Percentiles rank a stretch among this genome's conserved stretches.
Conservation (phyloP, 192 early-diverging fungal genomes). For the Backusella macrospora region DNA sequence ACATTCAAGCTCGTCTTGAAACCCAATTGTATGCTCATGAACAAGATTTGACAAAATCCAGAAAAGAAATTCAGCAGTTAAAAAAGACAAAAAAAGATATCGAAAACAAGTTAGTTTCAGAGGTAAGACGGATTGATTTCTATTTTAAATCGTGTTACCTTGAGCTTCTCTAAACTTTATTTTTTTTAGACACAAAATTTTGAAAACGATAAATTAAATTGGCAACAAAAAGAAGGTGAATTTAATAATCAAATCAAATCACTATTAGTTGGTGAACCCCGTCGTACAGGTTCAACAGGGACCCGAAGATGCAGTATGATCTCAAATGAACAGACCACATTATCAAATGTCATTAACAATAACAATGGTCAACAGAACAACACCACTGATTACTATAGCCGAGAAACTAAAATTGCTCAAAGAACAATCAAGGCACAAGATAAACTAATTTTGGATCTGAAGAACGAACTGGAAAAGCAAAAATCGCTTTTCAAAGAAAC, state of each 20-base stretch:
- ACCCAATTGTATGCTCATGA: slow-evolving; percentile 55
- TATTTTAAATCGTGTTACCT: not conserved
- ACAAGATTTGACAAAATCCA: slow-evolving; percentile 39
- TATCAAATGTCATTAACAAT: not conserved
- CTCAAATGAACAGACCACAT: no score
- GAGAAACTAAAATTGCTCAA: slow-evolving; percentile 44
- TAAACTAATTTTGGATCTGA: slow-evolving; percentile 46
- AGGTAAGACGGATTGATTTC: slow-evolving; percentile 24
- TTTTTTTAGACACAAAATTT: slow-evolving; percentile 34
- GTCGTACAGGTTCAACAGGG: slow-evolving; percentile 30
- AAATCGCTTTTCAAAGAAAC: slow-evolving; percentile 41
- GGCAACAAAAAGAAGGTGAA: slow-evolving; percentile 53
- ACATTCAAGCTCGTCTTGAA: slow-evolving; percentile 47
- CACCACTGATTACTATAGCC: slow-evolving; percentile 1
- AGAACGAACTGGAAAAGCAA: slow-evolving; percentile 45
- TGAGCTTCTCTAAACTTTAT: not conserved
- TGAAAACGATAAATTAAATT: slow-evolving; percentile 48
- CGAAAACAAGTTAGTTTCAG: slow-evolving; percentile 43
- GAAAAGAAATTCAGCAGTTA: slow-evolving; percentile 44
- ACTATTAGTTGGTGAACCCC: slow-evolving; percentile 38
- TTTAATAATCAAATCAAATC: slow-evolving; percentile 43
- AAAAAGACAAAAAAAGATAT: slow-evolving; percentile 45
- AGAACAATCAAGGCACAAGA: slow-evolving; percentile 47
- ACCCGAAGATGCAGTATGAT: slow-evolving; percentile 37
- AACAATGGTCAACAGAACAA: not conserved